Evolutionary conservation across 192 early-diverging fungal species (phyloP), one percentile per base, ranked within the genome.

Genomic region (Bifiguratus adelaidae): DNA sequence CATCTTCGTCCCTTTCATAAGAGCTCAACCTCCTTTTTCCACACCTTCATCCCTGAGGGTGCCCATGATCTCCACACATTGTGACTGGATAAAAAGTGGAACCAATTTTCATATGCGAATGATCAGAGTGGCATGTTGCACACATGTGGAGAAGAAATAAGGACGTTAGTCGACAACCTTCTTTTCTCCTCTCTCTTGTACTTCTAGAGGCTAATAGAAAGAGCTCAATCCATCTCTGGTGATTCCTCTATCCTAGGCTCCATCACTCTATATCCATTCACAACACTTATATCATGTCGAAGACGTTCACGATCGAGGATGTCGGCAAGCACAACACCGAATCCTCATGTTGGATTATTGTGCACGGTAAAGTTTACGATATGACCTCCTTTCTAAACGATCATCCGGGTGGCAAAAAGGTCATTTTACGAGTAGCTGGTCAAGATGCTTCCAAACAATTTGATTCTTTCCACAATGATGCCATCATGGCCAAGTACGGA

Each of bases 381-480:
- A 63, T 80, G 18, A 73, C 75, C 22, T 51, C 38, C 34, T 76
- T 76, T 55, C 49, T 74, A 37, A 55, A 65, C 40, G 68, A 79
- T 8, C 74, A 44, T 26, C 21, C 41, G 29, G 70, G 70, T 36
- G 65, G 63, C 37, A 69, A 85, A 55, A 86, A 86, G 60, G 73
- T 88, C 32, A 67, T 89, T 20, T 57, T 88, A 16, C 82, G 83
- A 56, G 80, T 78, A 19, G 82, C 83, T 18, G 88, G 88, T 35
- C 69, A 65, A 12, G 88, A 91, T 63, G 88, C 88, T 21, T 66
- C 82, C 20, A 85, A 86, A 64, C 83, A 89, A 64, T 91, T 89
- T 52, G 81, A 87, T 59, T 71, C 83, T 53, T 91, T 91, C 71
- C 88, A 91, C 63, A 81, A 80, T 50, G 52, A 68, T 23, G 53